Base-by-base conservation (phyloP, 306 rosid species). In the Fragaria ananassa region DNA sequence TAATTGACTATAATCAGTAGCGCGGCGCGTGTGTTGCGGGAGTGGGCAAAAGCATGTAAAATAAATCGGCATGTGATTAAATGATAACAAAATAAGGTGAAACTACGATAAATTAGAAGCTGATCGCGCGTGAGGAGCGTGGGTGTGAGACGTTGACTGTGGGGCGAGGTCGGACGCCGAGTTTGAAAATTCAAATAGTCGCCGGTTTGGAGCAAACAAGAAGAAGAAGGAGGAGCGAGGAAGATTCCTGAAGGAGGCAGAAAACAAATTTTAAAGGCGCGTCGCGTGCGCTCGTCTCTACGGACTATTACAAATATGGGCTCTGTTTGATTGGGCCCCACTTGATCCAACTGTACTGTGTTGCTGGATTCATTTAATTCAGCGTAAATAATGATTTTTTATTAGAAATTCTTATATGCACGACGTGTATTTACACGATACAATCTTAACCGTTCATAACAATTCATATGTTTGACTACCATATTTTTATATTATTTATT, bases 221-320 rank as follows among this genome's bases (percentile, higher is more conserved):
- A 63, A 54, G 12, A 8, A 35, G 21, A 4, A 35, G 25, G 3
- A 27, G 68, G 42, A 39, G 42, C 42, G 29, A n/a, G 61, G 61
- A 78, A 82, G 88, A 84, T 86, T 84, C 90, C 79, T 71, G 71
- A 82, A 76, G 80, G 74, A 81, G 74, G 85, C 80, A 78, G 15
- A 56, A 21, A 21, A 76, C 31, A 14, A 13, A 21, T 29, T 29
- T 61, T 62, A 31, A 27, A 27, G 78, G 71, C 42, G 42, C 53
- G 68, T 21, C 37, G 65, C 34, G 34, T n/a, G 9, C 64, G 42
- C 21, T 54, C 66, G 51, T 39, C 42, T 54, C 51, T 56, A 56
- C 67, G 37, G 67, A 61, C 67, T 21, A 23, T 29, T 62, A 39
- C 51, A 56, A 0, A 60, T 4, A 31, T 51, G 78, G 78, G 6